These are phyloP conservation scores for Quercus ilex DNA, from an alignment of 306 rosid species.

Conservation along the genomic window DNA sequence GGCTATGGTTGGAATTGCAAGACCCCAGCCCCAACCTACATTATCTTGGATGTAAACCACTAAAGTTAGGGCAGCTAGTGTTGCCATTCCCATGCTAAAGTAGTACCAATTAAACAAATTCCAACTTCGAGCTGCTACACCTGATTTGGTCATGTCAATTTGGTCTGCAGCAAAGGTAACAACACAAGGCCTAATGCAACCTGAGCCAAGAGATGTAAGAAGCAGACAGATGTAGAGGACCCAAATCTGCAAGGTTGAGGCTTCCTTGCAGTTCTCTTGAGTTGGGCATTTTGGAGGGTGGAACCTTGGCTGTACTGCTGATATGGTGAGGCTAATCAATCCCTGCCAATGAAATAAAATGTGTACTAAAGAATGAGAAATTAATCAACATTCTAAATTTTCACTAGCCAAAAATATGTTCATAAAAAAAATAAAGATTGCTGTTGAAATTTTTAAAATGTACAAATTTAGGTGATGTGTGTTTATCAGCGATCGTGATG, in stretches of 20 bases:
- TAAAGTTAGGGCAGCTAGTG: conserved; percentile 62
- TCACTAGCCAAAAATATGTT: no score
- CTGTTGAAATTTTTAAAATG: no score
- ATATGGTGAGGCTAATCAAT: conserved; percentile 53
- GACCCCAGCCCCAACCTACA: conserved; percentile 81
- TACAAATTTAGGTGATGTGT: no score
- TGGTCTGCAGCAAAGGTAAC: conserved; percentile 89
- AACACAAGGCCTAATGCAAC: conserved; percentile 76
- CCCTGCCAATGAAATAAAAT: conserved; percentile 34
- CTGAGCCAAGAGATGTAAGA: conserved; percentile 73
- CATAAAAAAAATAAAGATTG: no score
- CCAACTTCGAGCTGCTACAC: conserved; percentile 49
- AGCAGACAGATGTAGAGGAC: conserved; percentile 58
- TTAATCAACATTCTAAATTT: no score
- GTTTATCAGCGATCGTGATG: no score
- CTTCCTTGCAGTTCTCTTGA: conserved; percentile 68
- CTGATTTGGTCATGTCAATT: conserved; percentile 56
- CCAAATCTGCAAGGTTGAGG: conserved; percentile 46
- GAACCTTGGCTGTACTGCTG: conserved; percentile 51
- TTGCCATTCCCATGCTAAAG: conserved; percentile 65
- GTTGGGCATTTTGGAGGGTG: conserved; percentile 68
- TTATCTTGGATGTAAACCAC: conserved; percentile 80
- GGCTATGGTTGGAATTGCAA: conserved; percentile 64
- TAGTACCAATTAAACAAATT: conserved; percentile 77
- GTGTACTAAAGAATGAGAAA: no score